phyloP scores from a whole-genome alignment of 345 rosid species.

The Linum usitatissimum region DNA sequence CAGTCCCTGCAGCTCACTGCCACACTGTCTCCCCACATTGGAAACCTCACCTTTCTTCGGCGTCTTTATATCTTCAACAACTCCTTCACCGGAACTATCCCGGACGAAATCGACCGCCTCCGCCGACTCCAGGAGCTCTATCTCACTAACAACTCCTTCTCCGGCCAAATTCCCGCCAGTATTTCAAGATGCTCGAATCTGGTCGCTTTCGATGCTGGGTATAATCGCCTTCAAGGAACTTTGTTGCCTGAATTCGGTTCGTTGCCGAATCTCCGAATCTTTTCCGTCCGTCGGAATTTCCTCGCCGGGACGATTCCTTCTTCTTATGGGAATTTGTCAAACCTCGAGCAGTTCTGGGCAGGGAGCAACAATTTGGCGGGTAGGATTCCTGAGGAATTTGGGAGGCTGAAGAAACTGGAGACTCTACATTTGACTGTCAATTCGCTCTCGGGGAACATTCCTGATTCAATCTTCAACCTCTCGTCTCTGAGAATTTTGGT shows the following conservation, averaged over 20 bases:
- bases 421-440: neutral
- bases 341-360: neutral
- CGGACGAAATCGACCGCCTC: neutral
- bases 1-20: slow-evolving; percentile 1
- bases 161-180: slow-evolving; percentile 9
- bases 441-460: neutral
- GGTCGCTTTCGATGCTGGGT: neutral
- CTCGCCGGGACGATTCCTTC: neutral
- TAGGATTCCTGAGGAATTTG: neutral
- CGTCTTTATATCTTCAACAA: neutral
- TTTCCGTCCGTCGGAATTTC: neutral
- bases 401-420: neutral
- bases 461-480: neutral
- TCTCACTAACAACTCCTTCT: slow-evolving; percentile 1
- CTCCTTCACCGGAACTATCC: neutral
- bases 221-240: neutral
- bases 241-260: neutral
- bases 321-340: neutral
- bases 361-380: neutral
- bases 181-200: slow-evolving; percentile 12
- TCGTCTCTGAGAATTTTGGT: neutral
- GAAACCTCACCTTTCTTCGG: slow-evolving; percentile 12
- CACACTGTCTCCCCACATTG: neutral
- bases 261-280: neutral
- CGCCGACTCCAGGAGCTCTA: neutral